phyloP scores from a whole-genome alignment of 495 filamentous ascomycete species.

The Parmelia sp. region DNA sequence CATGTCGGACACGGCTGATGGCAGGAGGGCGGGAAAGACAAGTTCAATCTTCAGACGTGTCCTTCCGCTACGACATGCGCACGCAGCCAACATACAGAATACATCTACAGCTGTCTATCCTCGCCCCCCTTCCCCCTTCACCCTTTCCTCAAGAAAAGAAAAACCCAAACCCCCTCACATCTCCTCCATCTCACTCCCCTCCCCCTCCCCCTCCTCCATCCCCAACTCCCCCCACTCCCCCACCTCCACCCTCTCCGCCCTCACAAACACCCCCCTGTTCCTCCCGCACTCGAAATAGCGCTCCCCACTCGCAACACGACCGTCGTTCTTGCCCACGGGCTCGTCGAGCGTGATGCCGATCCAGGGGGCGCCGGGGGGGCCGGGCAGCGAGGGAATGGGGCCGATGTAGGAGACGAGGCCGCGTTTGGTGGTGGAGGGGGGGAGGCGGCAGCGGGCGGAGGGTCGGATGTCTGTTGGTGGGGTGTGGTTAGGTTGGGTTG shows the following conservation, averaged over 20 bases:
- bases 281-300: conserved; percentile 67
- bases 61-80: too few relatives aligned
- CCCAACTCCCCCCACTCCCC: conserved; percentile 71
- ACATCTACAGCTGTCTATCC: too few relatives aligned
- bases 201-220: conserved; percentile 46
- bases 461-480: conserved; percentile 43
- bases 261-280: conserved; percentile 79
- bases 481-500: conserved; percentile 50
- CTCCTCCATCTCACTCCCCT: conserved; percentile 81
- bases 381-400: conserved; percentile 72
- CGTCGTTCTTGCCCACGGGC: conserved; percentile 85
- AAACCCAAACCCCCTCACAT: too few relatives aligned
- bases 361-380: conserved; percentile 63
- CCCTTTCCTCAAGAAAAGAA: too few relatives aligned
- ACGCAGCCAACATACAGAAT: too few relatives aligned
- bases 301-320: conserved; percentile 62
- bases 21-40: too few relatives aligned
- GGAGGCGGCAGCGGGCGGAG: conserved; percentile 59
- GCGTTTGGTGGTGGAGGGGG: conserved; percentile 60
- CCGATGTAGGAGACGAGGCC: conserved; percentile 83
- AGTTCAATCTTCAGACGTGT: too few relatives aligned
- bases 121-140: too few relatives aligned
- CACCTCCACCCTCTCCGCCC: conserved; percentile 82
- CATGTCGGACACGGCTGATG: too few relatives aligned
- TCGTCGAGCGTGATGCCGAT: conserved; percentile 80